Base-by-base conservation (phyloP, 2,329 filamentous ascomycete genomes). In the Calonectria fujianensis region DNA sequence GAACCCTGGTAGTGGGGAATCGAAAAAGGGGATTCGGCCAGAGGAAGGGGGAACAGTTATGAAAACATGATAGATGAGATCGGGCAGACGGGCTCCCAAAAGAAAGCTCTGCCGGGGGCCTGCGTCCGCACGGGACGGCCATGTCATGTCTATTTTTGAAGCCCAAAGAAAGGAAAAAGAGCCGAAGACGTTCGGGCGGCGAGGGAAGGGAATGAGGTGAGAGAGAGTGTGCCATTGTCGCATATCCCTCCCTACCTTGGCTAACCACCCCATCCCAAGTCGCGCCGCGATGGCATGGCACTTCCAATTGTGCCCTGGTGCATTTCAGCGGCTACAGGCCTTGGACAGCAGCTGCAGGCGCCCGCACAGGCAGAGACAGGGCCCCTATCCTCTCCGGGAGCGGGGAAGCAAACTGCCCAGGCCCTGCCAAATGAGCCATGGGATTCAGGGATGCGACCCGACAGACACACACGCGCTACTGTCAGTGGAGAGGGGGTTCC, bases 361-460 rank as follows among this genome's bases (percentile, higher is more conserved):
- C 45, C 54, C 35, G 31, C 54, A 32, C 39, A 48, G 61, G 61
- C 39, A 31, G 41, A 45, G 39, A 18, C 61, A 65, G 61, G 41
- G 61, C 61, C 61, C 61, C 61, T 65, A 63, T 68, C 48, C 57
- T 63, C 27, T 73, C 48, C 48, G 48, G 57, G 57, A 73, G 65
- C 71, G 71, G 71, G 70, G 71, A 48, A 69, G 52, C 70, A 72
- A 67, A 68, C 63, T 50, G 52, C 51, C 63, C 51, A 69, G 57
- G 37, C 71, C 57, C 35, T 73, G 71, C 54, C 57, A 63, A 45
- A 51, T 48, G 24, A 63, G 52, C 67, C 45, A 41, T 69, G 52
- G 51, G 66, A 61, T 69, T 59, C 66, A 70, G 67, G 67, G 67
- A 70, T 70, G 67, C 31, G 71, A 64, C 71, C 71, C 66, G 71